These are phyloP conservation scores for Eragrostis curvula DNA, from an alignment of 176 grass and related monocot species.

Conservation along the genomic window DNA sequence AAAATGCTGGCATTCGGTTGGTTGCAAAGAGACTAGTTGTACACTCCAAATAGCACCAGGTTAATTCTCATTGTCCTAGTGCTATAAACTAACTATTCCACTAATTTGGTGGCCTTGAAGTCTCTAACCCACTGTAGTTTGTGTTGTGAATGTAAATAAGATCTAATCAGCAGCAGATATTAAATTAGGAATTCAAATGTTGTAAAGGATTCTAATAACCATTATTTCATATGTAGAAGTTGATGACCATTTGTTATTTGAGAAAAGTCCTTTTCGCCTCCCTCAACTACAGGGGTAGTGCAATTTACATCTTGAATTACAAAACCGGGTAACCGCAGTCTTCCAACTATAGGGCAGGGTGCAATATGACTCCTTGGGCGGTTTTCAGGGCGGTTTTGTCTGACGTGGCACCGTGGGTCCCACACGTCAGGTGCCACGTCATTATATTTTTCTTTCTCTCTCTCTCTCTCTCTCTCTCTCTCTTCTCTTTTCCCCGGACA, in stretches of 20 bases:
- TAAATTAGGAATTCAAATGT: conserved; percentile 24
- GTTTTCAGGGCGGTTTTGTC: no score
- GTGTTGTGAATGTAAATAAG: conserved; percentile 36
- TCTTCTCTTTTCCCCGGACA: no score
- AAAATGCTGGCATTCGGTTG: conserved; percentile 75
- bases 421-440: no score
- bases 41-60: conserved; percentile 45
- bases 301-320: no score
- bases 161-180: conserved; percentile 32
- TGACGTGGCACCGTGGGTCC: no score
- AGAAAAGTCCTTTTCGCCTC: no score
- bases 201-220: conserved; percentile 12
- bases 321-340: no score
- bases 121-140: conserved; percentile 16
- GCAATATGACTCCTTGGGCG: no score
- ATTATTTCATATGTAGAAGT: conserved; percentile 25
- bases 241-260: not conserved
- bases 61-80: conserved; percentile 29
- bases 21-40: conserved; percentile 77
- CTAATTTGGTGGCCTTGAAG: conserved; percentile 5
- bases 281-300: no score
- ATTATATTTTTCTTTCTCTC: no score
- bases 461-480: no score
- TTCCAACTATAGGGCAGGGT: no score
- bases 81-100: conserved; percentile 40